A percentile compares a stretch with the other conserved stretches of the same genome.
These are phyloP conservation scores for Starmerella potacharoeniae DNA, from an alignment of 805 yeast genomes.

Conservation along the genomic window DNA sequence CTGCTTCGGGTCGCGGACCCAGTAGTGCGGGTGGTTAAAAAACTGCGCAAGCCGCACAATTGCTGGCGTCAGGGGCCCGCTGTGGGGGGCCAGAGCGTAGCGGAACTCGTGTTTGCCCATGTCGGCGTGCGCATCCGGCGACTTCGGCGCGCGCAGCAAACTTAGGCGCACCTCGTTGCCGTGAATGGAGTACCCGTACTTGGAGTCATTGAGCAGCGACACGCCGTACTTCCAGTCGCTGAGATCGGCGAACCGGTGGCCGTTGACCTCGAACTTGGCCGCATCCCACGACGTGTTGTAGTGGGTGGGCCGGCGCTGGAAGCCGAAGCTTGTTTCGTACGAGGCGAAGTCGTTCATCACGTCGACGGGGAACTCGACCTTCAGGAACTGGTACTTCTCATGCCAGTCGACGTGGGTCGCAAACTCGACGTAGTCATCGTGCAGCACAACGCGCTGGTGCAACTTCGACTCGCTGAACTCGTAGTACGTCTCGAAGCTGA, in stretches of 20 bases:
- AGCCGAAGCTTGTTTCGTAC: constrained; percentile 90
- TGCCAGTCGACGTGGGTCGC: constrained; percentile 66
- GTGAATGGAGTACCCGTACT: constrained; percentile 86
- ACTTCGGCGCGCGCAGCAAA: constrained; percentile 78
- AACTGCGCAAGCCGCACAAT: constrained; percentile 68
- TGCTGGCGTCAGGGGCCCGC: constrained; percentile 49
- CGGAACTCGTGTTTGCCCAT: constrained; percentile 78
- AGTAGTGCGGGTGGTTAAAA: constrained; percentile 48
- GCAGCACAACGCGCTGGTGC: constrained; percentile 29
- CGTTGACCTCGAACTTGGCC: constrained; percentile 92
- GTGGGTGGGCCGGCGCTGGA: constrained; percentile 86
- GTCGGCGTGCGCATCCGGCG: constrained; percentile 90
- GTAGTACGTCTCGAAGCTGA: constrained; percentile 11
- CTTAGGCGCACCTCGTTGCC: constrained; percentile 88
- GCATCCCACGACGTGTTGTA: constrained; percentile 93
- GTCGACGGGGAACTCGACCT: constrained; percentile 90
- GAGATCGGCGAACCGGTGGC: constrained; percentile 86
- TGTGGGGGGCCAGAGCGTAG: constrained; percentile 77
- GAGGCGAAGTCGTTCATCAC: constrained; percentile 64
- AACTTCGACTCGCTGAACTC: constrained; percentile 15
- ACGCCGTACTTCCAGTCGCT: constrained; percentile 84
- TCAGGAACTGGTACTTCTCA: constrained; percentile 75
- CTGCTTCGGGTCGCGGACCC: constrained; percentile 11
- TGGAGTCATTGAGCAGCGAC: constrained; percentile 66
- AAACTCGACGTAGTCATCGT: constrained; percentile 30